A percentile compares a stretch with the other conserved stretches of the same genome.
Evolutionary conservation across 2,329 filamentous ascomycete genomes (phyloP).

Genomic region (Tolypocladium album): DNA sequence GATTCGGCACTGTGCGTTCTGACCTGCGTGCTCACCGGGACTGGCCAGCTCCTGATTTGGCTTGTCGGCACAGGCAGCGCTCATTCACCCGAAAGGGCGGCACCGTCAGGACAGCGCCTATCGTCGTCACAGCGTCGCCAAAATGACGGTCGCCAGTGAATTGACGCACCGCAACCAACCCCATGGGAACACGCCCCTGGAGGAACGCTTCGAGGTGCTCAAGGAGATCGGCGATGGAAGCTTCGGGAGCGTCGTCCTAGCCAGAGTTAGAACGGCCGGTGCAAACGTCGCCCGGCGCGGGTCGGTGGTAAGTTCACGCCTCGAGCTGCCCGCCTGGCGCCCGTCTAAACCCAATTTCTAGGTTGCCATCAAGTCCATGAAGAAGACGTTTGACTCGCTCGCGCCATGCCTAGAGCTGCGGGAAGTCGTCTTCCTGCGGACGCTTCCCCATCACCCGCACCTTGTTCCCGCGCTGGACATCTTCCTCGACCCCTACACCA

Average conservation of each 20-base stretch:
- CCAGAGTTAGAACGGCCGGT: slow-evolving; percentile 82
- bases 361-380: slow-evolving; percentile 99
- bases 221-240: slow-evolving; percentile 99
- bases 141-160: slow-evolving; percentile 43
- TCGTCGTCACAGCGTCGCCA: background rate
- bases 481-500: slow-evolving; percentile 90
- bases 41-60: background rate
- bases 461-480: slow-evolving; percentile 97
- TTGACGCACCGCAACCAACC: slow-evolving; percentile 57
- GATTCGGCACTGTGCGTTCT: slow-evolving; percentile 13
- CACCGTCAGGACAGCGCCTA: background rate
- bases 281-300: slow-evolving; percentile 80
- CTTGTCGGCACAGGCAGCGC: background rate
- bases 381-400: slow-evolving; percentile 96
- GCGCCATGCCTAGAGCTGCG: slow-evolving; percentile 82
- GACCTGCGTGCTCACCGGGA: slow-evolving; percentile 5
- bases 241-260: slow-evolving; percentile 91
- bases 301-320: slow-evolving; percentile 65
- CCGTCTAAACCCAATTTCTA: slow-evolving; percentile 23
- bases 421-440: slow-evolving; percentile 92
- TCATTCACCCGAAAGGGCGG: background rate
- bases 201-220: slow-evolving; percentile 91
- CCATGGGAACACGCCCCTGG: slow-evolving; percentile 55
- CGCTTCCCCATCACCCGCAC: slow-evolving; percentile 77
- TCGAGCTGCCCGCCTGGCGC: slow-evolving; percentile 1